A percentile compares a stretch with the other conserved stretches of the same genome.
Evolutionary conservation across 106 monocot species (phyloP).

Genomic region (Vanilla planifolia): DNA sequence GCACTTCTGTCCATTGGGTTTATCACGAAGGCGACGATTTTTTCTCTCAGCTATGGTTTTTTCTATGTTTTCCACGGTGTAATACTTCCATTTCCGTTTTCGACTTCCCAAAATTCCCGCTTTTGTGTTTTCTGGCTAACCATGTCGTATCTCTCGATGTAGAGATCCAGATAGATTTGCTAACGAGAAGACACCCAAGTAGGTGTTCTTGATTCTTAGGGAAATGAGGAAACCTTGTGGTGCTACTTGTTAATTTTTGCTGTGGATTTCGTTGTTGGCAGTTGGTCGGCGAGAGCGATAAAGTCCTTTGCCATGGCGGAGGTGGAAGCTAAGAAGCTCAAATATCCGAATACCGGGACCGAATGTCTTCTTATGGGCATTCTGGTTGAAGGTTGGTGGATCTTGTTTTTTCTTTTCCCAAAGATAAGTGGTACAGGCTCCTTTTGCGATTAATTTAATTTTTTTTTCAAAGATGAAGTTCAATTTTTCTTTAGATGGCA

Average conservation of each 20-base stretch:
- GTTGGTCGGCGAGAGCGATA: constrained; percentile 75
- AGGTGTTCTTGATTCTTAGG: not conserved
- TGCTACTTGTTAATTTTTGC: not conserved
- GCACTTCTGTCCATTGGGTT: not conserved
- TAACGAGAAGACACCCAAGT: not conserved
- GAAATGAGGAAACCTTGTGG: not conserved
- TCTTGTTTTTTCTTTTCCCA: not conserved
- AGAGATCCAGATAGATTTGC: not conserved
- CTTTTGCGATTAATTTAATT: no score
- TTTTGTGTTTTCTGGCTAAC: not conserved
- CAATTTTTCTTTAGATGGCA: no score
- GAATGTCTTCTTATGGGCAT: constrained; percentile 84
- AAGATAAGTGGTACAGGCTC: no score
- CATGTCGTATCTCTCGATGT: not conserved
- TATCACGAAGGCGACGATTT: not conserved
- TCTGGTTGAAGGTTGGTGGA: constrained; percentile 72
- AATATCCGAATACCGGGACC: constrained; percentile 66
- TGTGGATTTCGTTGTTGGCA: constrained; percentile 10
- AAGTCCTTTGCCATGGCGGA: constrained; percentile 83
- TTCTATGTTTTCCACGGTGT: constrained; percentile 2
- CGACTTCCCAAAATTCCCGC: not conserved
- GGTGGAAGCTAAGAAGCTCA: constrained; percentile 84
- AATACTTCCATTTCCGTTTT: not conserved
- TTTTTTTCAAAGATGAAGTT: no score
- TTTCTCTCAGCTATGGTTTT: constrained; percentile 1